Evolutionary conservation across 2,329 filamentous ascomycete genomes (phyloP), one percentile per base, ranked within the genome.

Genomic region (Mycosphaerella sp.): DNA sequence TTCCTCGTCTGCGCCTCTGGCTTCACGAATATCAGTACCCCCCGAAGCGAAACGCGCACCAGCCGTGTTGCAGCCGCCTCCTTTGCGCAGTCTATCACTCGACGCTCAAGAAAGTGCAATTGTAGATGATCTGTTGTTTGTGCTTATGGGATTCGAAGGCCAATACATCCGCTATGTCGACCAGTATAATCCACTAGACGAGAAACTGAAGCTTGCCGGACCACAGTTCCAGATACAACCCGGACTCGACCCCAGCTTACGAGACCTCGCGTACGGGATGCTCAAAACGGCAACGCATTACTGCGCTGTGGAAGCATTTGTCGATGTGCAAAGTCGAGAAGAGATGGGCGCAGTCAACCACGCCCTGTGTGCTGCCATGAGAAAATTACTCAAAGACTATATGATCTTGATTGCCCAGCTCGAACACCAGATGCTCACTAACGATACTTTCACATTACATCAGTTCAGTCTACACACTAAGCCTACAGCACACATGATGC

Each of bases 81-180:
- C 84, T 6, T 75, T 97, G 13, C 75, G 78, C 50, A 81, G 87
- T 51, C 72, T 97, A 53, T 82, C 83, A 0, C 73, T 94, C 25
- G 86, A 94, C 58, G 80, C 80, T 2, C 93, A 98, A 68, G 93
- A 98, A 71, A 81, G 83, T 18, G 86, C 82, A 7, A 85, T 98
- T 41, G 76, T 97, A 39, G 90, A 96, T 61, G 93, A 98, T 62
- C 72, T 98, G 13, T 71, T 97, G 32, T 96, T 91, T 66, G 89
- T 95, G 4, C 94, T 97, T 62, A 96, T 98, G 90, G 93, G 93
- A 18, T 95, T 89, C 58, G 93, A 98, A 70, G 93, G 93, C n/a
- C 89, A 95, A 68, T 97, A 97, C 66, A 87, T 98, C 55, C 86
- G 88, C 49, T 97, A 89, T 66, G 80, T 79, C 52, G 86, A 88